Base-by-base conservation (phyloP, 2,329 filamentous ascomycete genomes). In the Ambrosiella beaveri region DNA sequence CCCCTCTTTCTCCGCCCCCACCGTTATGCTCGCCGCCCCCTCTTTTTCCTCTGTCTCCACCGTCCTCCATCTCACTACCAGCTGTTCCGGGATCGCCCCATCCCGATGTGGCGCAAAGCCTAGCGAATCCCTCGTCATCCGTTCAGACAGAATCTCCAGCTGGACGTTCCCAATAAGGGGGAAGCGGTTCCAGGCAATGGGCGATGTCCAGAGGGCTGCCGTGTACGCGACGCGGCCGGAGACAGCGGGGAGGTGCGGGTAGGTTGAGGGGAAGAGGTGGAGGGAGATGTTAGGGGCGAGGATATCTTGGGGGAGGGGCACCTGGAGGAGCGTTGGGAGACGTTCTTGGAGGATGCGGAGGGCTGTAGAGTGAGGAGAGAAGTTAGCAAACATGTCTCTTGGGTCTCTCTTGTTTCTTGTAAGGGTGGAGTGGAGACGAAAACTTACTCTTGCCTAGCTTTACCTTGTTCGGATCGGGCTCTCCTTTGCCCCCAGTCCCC, bases 171-270 rank as follows among this genome's bases (percentile, higher is more conserved):
- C 90, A 38, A 96, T 79, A 17, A 97, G 80, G 1, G 93, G 93
- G 1, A 98, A 78, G 36, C 87, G 82, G 65, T 94, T 94, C 93
- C 93, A 98, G 37, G 90, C 91, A 56, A 98, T 85, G 0, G 93
- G 93, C 0, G 90, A 89, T 0, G 93, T 96, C 90, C 90, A 97
- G 41, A 98, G 75, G 2, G 93, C 93, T 15, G 93, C 91, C 40
- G 86, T 86, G 69, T 98, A 98, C 53, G 88, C 85, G 40, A 96
- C 85, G 52, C 86, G 82, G 56, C 93, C 93, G 36, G 87, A 88
- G 45, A 97, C 93, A n/a, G 82, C 86, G 39, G 93, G 93, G 2
- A 98, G 86, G 68, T 91, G 85, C 2, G 86, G 88, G 65, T 94
- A 87, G 0, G 87, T 93, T 36, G 81, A 80, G 41, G 82, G 82